phyloP scores from a whole-genome alignment of 2,329 filamentous ascomycete genomes.

The Botrytis squamosa region DNA sequence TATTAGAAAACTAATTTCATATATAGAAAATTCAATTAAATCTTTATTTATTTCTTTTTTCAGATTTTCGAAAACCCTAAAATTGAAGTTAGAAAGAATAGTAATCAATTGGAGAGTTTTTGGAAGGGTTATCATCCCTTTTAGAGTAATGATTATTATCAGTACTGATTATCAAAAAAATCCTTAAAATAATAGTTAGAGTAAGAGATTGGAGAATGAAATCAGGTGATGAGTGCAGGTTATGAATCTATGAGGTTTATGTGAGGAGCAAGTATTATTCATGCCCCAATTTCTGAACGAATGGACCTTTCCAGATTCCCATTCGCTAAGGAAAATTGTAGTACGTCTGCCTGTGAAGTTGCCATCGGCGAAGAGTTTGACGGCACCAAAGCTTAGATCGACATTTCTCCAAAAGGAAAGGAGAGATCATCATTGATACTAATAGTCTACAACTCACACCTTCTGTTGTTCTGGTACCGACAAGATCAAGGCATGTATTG shows the following conservation, averaged over 20 bases:
- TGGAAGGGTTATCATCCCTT: no score
- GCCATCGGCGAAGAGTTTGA: not conserved
- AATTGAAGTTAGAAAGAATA: no score
- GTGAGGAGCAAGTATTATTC: slow-evolving; percentile 1
- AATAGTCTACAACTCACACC: not conserved
- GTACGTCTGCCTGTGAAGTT: slow-evolving; percentile 1
- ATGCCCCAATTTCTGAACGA: not conserved
- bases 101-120: no score
- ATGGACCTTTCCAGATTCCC: not conserved
- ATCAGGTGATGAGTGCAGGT: not conserved
- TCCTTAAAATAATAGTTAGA: no score
- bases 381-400: not conserved
- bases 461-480: not conserved
- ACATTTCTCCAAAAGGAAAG: not conserved
- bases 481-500: not conserved
- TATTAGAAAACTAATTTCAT: no score
- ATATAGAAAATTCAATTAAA: no score
- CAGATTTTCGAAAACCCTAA: no score
- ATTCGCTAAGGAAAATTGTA: slow-evolving; percentile 7
- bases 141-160: no score
- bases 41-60: no score
- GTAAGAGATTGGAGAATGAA: not conserved
- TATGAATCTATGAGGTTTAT: not conserved
- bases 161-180: no score
- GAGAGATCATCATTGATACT: not conserved